Base-by-base conservation (phyloP, 192 early-diverging fungal genomes). In the Dissophora globulifera region DNA sequence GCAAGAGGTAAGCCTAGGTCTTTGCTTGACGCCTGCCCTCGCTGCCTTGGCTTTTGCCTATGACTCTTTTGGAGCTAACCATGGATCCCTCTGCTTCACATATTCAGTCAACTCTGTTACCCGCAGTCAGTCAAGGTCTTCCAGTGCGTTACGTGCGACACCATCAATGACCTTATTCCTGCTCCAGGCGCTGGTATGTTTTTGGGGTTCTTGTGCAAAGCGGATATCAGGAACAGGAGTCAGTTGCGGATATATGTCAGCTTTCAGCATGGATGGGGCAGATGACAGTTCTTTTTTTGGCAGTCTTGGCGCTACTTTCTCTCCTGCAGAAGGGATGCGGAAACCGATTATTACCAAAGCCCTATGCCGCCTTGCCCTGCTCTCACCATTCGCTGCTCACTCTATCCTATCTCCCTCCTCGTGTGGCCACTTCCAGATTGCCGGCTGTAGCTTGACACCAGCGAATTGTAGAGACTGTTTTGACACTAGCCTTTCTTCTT, bases 61-160 rank as follows among this genome's bases (percentile, higher is more conserved):
- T n/a, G n/a, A n/a, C n/a, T n/a, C n/a, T n/a, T n/a, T n/a, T n/a
- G n/a, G n/a, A n/a, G n/a, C n/a, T n/a, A n/a, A n/a, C n/a, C n/a
- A n/a, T n/a, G n/a, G n/a, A n/a, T n/a, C n/a, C n/a, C n/a, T n/a
- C 49, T 4, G 10, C 22, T 60, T 30, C 31, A 43, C 26, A 0
- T 23, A 25, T 61, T 50, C 50, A 93, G 90, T 65, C 80, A 91
- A 54, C 82, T 95, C 20, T 85, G 88, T 26, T 94, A 92, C 62
- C 93, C 93, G 11, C 54, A 67, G 20, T 72, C 82, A 9, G 90
- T 93, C 27, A 69, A 85, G 30, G 92, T 93, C 65, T 98, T 95
- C 75, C 85, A 91, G 41, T 98, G 96, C 80, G 93, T 95, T 9
- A 91, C 95, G 10, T 98, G 96, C 82, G 91, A 94, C 31, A 93